Evolutionary conservation across 306 rosid genomes (phyloP).

Genomic region (Medicago lupulina): DNA sequence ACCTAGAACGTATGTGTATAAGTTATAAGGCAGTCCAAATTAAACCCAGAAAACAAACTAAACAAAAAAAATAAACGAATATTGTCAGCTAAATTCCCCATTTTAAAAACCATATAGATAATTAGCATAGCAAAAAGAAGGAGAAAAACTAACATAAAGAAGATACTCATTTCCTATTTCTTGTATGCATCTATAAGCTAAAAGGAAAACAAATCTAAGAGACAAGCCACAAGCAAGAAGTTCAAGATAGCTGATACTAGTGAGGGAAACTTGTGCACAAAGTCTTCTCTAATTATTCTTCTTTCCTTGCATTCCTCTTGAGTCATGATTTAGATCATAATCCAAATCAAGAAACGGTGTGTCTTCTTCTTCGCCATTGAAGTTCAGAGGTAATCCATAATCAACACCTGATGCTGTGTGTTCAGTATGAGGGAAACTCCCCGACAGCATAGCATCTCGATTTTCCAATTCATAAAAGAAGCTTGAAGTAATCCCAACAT

Average conservation of each 20-base stretch:
- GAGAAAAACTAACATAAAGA: not conserved
- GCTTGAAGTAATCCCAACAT: slow-evolving; percentile 48
- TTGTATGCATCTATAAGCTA: slow-evolving; percentile 24
- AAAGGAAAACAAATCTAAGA: slow-evolving; percentile 4
- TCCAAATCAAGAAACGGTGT: slow-evolving; percentile 45
- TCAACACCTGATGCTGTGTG: slow-evolving; percentile 50
- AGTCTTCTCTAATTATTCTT: slow-evolving; percentile 12
- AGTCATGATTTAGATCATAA: slow-evolving; percentile 36
- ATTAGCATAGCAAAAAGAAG: slow-evolving; percentile 43
- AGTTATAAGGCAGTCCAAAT: not conserved
- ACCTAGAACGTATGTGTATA: not conserved
- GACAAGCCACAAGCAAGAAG: not conserved
- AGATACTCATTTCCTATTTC: not conserved
- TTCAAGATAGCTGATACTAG: not conserved
- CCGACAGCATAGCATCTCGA: slow-evolving; percentile 74
- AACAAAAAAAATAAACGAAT: slow-evolving; percentile 40
- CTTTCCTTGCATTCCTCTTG: slow-evolving; percentile 23
- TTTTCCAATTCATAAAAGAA: slow-evolving; percentile 55
- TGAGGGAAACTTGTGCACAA: not conserved
- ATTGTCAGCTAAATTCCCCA: slow-evolving; percentile 58
- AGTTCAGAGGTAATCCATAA: slow-evolving; percentile 55
- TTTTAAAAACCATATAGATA: slow-evolving; percentile 60
- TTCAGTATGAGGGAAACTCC: slow-evolving; percentile 67
- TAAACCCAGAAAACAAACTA: slow-evolving; percentile 21
- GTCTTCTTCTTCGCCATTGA: slow-evolving; percentile 38